Conservation (phyloP, 192 early-diverging fungal species). For the Coemansia sp. region DNA sequence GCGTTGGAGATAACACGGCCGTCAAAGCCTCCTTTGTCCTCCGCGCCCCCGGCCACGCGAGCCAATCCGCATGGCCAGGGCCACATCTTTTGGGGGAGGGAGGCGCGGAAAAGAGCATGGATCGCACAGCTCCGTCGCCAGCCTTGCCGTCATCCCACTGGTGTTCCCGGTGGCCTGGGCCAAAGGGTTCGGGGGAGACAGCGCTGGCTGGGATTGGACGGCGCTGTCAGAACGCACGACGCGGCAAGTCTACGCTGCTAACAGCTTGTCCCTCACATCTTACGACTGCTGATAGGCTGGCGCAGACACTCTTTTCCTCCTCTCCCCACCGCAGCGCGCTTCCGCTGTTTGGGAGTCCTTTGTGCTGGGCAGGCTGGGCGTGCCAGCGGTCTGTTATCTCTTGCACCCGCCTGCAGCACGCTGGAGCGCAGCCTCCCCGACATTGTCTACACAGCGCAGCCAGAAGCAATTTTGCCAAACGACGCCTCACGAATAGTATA, state of each 20-base stretch:
- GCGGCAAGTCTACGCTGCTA: neutral
- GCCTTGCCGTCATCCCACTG: neutral
- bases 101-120: neutral
- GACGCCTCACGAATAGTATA: neutral
- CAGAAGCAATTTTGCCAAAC: neutral
- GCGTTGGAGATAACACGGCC: slow-evolving; percentile 13
- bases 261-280: neutral
- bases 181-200: neutral
- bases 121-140: neutral
- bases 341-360: neutral
- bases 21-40: slow-evolving; percentile 12
- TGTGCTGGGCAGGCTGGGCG: neutral
- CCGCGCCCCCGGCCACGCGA: slow-evolving; percentile 7
- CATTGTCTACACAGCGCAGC: neutral
- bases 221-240: neutral
- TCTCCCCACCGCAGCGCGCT: neutral
- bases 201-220: neutral
- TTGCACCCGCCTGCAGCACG: neutral
- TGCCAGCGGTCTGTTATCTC: neutral
- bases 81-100: neutral
- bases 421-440: neutral
- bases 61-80: slow-evolving; percentile 8
- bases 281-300: neutral
- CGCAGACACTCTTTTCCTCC: neutral
- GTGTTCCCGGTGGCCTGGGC: neutral